Evolutionary conservation across 768 basidiomycete genomes (phyloP).

Genomic region (Boletus vermiculosoides): DNA sequence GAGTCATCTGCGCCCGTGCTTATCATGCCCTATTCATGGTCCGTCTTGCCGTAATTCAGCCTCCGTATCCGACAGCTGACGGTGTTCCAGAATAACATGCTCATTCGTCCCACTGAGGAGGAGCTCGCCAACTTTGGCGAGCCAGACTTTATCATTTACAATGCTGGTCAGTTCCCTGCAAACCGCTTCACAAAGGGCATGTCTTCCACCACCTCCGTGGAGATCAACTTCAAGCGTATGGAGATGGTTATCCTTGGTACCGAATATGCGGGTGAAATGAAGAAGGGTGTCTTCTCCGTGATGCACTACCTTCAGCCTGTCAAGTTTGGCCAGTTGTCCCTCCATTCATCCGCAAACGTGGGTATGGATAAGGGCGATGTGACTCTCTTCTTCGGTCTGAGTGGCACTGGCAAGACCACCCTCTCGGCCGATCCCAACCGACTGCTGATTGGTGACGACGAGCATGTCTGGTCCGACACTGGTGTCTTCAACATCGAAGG

Average conservation of each 20-base stretch:
- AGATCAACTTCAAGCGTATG: constrained; percentile 99
- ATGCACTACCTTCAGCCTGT: constrained; percentile 99
- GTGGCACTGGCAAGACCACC: constrained; percentile 98
- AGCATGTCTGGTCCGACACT: constrained; percentile 98
- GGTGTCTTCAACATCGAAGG: constrained; percentile 99
- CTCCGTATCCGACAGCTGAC: constrained; percentile 7
- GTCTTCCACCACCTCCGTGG: constrained; percentile 98
- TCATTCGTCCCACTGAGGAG: constrained; percentile 95
- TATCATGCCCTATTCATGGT: constrained; percentile 99
- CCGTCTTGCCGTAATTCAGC: constrained; percentile 30
- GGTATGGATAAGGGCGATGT: constrained; percentile 87
- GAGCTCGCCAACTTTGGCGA: constrained; percentile 94
- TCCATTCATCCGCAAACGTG: constrained; percentile 98
- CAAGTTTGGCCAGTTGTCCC: constrained; percentile 95
- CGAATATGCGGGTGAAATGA: constrained; percentile 99
- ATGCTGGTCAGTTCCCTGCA: constrained; percentile 99
- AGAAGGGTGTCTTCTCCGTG: constrained; percentile 99
- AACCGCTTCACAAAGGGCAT: constrained; percentile 99
- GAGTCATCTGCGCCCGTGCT: constrained; percentile 96
- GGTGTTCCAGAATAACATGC: constrained; percentile 85
- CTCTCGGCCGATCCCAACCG: constrained; percentile 95
- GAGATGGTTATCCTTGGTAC: constrained; percentile 99
- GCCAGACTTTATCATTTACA: constrained; percentile 99
- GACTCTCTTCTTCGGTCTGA: constrained; percentile 98
- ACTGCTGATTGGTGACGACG: constrained; percentile 95